Conservation (phyloP, 2,329 filamentous ascomycete genomes). For the Paecilomyces sp. region DNA sequence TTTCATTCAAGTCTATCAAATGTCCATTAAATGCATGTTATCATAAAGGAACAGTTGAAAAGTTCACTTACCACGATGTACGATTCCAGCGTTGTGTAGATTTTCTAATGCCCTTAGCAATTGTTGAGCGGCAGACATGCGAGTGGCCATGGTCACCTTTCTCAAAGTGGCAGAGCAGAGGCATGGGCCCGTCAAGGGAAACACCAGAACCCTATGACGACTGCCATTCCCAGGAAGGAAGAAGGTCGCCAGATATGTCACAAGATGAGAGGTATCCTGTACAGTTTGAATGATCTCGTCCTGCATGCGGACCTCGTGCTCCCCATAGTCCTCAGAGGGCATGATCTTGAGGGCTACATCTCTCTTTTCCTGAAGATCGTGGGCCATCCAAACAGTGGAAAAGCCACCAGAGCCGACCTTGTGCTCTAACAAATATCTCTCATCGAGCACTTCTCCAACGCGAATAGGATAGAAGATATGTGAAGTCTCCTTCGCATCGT, state of each 20-base stretch:
- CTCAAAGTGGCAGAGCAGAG: slow-evolving; percentile 5
- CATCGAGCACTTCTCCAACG: slow-evolving; percentile 10
- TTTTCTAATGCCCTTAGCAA: slow-evolving; percentile 16
- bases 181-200: slow-evolving; percentile 15
- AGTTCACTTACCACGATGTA: slow-evolving; percentile 17
- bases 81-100: slow-evolving; percentile 19
- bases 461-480: not conserved
- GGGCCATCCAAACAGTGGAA: slow-evolving; percentile 20
- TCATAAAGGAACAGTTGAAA: not conserved
- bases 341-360: slow-evolving; percentile 19
- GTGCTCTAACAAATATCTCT: slow-evolving; percentile 16
- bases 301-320: slow-evolving; percentile 13
- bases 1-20: slow-evolving; percentile 17
- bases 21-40: slow-evolving; percentile 6
- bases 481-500: not conserved
- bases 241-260: slow-evolving; percentile 14
- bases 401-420: slow-evolving; percentile 17
- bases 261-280: slow-evolving; percentile 11
- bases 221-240: slow-evolving; percentile 8
- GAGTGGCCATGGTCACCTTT: slow-evolving; percentile 10
- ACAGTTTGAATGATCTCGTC: slow-evolving; percentile 12
- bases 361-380: slow-evolving; percentile 11
- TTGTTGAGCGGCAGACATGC: slow-evolving; percentile 9
- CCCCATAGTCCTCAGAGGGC: slow-evolving; percentile 9
- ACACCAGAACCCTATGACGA: slow-evolving; percentile 15